phyloP scores from a whole-genome alignment of 1,139 yeast species.

The Komagataea norvegica region DNA sequence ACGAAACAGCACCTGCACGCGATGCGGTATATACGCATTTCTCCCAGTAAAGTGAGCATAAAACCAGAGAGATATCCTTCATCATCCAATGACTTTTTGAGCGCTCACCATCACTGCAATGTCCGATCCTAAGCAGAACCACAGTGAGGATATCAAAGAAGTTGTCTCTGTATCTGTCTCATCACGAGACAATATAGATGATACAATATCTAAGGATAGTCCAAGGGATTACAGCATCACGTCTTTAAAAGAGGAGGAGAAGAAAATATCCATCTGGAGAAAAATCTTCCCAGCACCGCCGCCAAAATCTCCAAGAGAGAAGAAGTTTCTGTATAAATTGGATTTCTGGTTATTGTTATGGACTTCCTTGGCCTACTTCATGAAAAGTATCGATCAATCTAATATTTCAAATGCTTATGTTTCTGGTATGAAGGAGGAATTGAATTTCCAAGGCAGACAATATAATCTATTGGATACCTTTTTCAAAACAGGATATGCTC shows the following conservation, averaged over 20 bases:
- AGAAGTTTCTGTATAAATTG: slow-evolving; percentile 10
- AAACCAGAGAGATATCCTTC: too few relatives aligned
- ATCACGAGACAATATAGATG: slow-evolving; percentile 2
- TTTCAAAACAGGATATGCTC: slow-evolving; percentile 49
- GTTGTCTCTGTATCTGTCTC: neutral
- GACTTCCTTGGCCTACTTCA: slow-evolving; percentile 30
- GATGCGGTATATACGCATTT: too few relatives aligned
- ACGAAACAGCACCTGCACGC: too few relatives aligned
- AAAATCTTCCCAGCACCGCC: slow-evolving; percentile 12
- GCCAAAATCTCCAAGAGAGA: slow-evolving; percentile 11
- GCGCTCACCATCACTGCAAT: too few relatives aligned
- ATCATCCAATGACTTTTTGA: too few relatives aligned
- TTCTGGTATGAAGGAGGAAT: slow-evolving; percentile 55
- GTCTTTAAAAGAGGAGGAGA: neutral
- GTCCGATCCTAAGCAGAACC: neutral
- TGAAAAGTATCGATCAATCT: slow-evolving; percentile 19
- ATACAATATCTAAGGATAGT: neutral
- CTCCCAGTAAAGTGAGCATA: too few relatives aligned
- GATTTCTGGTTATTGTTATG: slow-evolving; percentile 12
- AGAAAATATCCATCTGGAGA: slow-evolving; percentile 9
- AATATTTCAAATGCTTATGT: slow-evolving; percentile 55
- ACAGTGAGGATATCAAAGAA: neutral
- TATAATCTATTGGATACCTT: slow-evolving; percentile 49
- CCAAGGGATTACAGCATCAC: too few relatives aligned
- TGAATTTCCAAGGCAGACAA: slow-evolving; percentile 60